Evolutionary conservation across 306 rosid genomes (phyloP), one percentile per base, ranked within the genome.

Genomic region (Sicyos baderoa): DNA sequence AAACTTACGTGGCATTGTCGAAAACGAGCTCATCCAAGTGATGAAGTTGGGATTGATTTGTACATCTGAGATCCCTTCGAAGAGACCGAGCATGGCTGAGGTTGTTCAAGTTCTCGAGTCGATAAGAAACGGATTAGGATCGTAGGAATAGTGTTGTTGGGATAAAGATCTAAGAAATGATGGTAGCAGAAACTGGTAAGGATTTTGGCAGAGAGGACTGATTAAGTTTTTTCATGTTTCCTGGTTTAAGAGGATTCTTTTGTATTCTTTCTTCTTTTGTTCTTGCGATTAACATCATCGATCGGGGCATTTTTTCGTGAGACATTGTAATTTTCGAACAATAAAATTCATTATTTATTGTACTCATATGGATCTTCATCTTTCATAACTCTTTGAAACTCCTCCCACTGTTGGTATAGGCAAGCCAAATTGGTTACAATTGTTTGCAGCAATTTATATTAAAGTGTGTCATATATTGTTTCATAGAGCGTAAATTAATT

Each of bases 31-130:
- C 14, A 85, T 94, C 76, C 97, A 94, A 84, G 96, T 90, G 47
- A 90, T 94, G 96, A 90, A 76, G 81, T 79, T 90, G 86, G 99
- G 95, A 51, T 79, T 90, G 71, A 86, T 88, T 59, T 94, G 97
- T 82, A 86, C 97, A 35, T 85, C 97, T 0, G 96, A 90, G 78
- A 87, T 76, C 86, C 90, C 99, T 76, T 78, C 79, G 18, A 94
- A 90, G 79, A 84, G 97, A 79, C 97, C 97, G 51, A 94, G 96
- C 86, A 94, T 94, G 99, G 92, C 91, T 15, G 96, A 94, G 85
- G 94, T 88, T 76, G 91, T 90, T 74, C 99, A 94, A 81, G 91
- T 94, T 80, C 99, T 94, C 13, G 96, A 94, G 79, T 94, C 99
- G 52, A 88, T 93, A 68, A 80, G 95, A 86, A 90, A 88, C 74